Conservation (phyloP, 208 protist genomes). For the Leptomonas seymouri region DNA sequence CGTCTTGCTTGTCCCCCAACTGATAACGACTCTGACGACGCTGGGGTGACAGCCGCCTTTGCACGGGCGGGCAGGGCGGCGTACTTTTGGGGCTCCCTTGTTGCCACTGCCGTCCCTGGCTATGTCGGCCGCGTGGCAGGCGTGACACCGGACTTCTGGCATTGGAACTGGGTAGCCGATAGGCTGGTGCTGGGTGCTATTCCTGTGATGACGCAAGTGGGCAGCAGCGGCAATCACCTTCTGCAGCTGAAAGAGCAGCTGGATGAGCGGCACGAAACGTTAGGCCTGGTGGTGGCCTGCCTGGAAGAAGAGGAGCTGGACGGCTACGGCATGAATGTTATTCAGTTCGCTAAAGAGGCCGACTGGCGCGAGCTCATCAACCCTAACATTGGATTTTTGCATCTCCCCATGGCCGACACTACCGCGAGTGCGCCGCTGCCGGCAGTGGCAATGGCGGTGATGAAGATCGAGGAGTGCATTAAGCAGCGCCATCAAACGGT, state of each 20-base stretch:
- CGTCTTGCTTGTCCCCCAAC: not conserved
- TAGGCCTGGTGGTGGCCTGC: slow-evolving; percentile 84
- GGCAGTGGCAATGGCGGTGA: slow-evolving; percentile 53
- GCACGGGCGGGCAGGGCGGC: slow-evolving; percentile 55
- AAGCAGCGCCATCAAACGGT: slow-evolving; percentile 38
- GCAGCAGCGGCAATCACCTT: slow-evolving; percentile 81
- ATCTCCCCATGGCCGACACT: slow-evolving; percentile 75
- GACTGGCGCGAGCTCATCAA: slow-evolving; percentile 60
- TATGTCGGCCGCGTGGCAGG: slow-evolving; percentile 80
- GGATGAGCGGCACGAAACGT: slow-evolving; percentile 36
- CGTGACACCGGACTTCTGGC: slow-evolving; percentile 68
- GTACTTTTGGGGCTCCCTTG: slow-evolving; percentile 85
- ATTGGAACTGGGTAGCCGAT: slow-evolving; percentile 88
- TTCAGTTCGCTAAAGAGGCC: slow-evolving; percentile 80
- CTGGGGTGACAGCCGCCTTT: slow-evolving; percentile 35
- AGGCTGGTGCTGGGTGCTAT: slow-evolving; percentile 82
- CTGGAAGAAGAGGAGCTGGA: slow-evolving; percentile 76
- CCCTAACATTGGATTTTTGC: slow-evolving; percentile 54
- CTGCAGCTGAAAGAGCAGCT: slow-evolving; percentile 66
- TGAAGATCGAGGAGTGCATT: slow-evolving; percentile 63
- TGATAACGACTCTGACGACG: not conserved
- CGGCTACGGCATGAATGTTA: slow-evolving; percentile 78
- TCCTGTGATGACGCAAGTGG: slow-evolving; percentile 81
- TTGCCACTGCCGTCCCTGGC: slow-evolving; percentile 79
- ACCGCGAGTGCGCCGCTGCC: slow-evolving; percentile 57